phyloP scores from a whole-genome alignment of 257 asterid species.

The Coffea eugenioides region DNA sequence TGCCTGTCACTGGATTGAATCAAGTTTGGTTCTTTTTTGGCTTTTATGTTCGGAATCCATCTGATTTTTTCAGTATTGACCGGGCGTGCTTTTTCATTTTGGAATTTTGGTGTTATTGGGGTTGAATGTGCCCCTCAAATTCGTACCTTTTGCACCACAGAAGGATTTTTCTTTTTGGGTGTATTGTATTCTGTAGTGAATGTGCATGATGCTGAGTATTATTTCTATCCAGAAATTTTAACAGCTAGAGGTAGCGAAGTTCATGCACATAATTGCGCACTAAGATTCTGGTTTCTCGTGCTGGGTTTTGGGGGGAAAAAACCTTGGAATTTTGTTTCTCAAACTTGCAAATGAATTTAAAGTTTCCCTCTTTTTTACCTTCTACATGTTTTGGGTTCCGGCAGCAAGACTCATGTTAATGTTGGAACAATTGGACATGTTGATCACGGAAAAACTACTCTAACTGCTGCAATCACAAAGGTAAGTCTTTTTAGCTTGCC shows the following conservation, averaged over 20 bases:
- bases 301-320: not conserved
- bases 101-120: not conserved
- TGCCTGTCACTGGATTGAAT: not conserved
- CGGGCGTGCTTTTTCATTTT: not conserved
- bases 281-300: not conserved
- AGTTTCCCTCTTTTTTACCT: conserved; percentile 1
- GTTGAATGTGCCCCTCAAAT: not conserved
- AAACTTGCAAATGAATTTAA: not conserved
- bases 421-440: conserved; percentile 99
- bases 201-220: not conserved
- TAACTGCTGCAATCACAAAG: conserved; percentile 95
- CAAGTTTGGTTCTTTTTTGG: not conserved
- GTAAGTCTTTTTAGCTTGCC: conserved; percentile 27
- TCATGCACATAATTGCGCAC: not conserved
- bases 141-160: not conserved
- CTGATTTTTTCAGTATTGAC: not conserved
- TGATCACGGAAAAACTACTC: conserved; percentile 97
- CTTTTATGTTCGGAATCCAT: not conserved
- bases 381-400: conserved; percentile 7
- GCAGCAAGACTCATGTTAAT: conserved; percentile 93
- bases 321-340: not conserved
- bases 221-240: not conserved
- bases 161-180: not conserved
- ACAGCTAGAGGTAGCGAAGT: not conserved
- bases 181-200: not conserved